Base-by-base conservation (phyloP, 495 filamentous ascomycete genomes). In the Bryoglossum gracile region DNA sequence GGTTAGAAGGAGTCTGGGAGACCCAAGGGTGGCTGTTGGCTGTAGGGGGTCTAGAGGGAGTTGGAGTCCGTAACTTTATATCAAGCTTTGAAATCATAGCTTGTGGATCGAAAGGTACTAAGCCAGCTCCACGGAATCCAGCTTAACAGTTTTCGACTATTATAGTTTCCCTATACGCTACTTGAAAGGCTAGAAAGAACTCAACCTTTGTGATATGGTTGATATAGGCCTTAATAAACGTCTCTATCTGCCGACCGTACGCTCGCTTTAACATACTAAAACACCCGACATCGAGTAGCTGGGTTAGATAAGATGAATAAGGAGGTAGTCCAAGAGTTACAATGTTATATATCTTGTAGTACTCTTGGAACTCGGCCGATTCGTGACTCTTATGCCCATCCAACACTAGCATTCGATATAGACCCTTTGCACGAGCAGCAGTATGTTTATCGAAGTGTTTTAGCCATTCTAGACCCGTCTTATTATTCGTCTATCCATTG, bases 401-500 rank as follows among this genome's bases (percentile, higher is more conserved):
- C 21, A 65, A 46, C 26, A 68, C 56, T 9, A 68, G 32, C 18
- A 68, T 49, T 19, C 54, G 47, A 52, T 65, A 58, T 42, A 33
- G 37, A 23, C 57, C 57, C 22, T 43, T 51, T 45, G 30, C 57
- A 32, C 41, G 51, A 28, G 25, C 4, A 11, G 39, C 19, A 21
- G 56, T 24, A 56, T 57, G 43, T 19, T 49, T 36, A n/a, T 55
- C 18, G 28, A 32, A 45, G 36, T 57, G 43, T 40, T 54, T 46
- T 16, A 58, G 24, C 45, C 46, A 58, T 19, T 56, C 49, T 13
- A 65, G 37, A 40, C 42, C 53, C 42, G 43, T 63, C 30, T 62
- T 26, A 52, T 66, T 60, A 19, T 46, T 58, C 2, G 62, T 70
- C 62, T 48, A 68, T 24, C 62, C 46, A 58, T 67, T 67, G 37